Percentiles rank a stretch among this genome's conserved stretches.
phyloP scores from a whole-genome alignment of 1,284 basidiomycete genomes.

The Amylostereum areolatum region DNA sequence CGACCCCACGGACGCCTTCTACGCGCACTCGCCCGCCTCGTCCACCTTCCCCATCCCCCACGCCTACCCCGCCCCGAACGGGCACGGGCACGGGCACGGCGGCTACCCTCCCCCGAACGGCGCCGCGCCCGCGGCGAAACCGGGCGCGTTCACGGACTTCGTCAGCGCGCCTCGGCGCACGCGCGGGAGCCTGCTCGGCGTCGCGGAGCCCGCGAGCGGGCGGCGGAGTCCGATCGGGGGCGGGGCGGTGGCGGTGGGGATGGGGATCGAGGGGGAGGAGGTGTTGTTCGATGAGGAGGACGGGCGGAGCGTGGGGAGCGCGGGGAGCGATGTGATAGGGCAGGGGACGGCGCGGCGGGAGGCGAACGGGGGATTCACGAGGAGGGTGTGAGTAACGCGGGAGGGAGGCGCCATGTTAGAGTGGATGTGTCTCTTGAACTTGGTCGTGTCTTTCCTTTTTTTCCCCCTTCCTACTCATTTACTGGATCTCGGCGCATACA shows the following conservation, averaged over 20 bases:
- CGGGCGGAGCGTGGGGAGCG: too few species aligned
- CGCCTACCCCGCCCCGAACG: slow-evolving; percentile 12
- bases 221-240: too few species aligned
- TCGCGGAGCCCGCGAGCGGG: too few species aligned
- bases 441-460: too few species aligned
- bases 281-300: too few species aligned
- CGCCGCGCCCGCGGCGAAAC: background rate
- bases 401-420: too few species aligned
- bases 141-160: slow-evolving; percentile 14
- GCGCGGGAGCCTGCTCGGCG: too few species aligned
- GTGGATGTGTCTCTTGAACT: too few species aligned
- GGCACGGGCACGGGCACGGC: background rate
- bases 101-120: background rate
- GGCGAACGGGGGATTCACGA: slow-evolving; percentile 7
- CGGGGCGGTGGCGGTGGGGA: too few species aligned
- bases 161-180: slow-evolving; percentile 8
- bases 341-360: slow-evolving; percentile 16
- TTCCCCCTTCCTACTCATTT: too few species aligned
- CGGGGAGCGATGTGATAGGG: background rate
- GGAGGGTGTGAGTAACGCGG: background rate
- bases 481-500: too few species aligned
- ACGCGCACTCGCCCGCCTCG: slow-evolving; percentile 3
- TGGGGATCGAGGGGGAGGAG: too few species aligned
- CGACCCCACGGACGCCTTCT: slow-evolving; percentile 7
- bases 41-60: slow-evolving; percentile 1